A percentile compares a stretch with the other conserved stretches of the same genome.
phyloP scores from a whole-genome alignment of 2,329 filamentous ascomycete species.

The Knufia fluminis region DNA sequence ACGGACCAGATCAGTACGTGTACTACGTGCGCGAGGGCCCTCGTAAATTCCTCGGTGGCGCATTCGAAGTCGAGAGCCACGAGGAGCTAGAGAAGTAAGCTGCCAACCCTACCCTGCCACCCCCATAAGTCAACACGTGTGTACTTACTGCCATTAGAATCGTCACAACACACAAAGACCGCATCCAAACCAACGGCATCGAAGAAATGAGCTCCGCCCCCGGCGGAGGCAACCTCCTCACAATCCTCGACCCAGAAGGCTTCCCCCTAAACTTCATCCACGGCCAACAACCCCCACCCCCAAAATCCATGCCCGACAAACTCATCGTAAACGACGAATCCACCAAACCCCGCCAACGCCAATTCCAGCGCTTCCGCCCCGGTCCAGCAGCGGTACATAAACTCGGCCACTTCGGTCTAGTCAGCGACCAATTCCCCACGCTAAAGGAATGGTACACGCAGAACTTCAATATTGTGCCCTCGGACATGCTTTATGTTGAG shows the following conservation, averaged over 20 bases:
- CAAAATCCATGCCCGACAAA: constrained; percentile 22
- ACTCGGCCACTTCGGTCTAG: constrained; percentile 41
- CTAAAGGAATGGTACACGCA: constrained; percentile 37
- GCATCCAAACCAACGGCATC: constrained; percentile 17
- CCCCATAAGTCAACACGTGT: background rate
- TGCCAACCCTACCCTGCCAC: too few species aligned
- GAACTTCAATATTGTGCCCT: constrained; percentile 40
- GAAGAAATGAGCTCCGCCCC: constrained; percentile 22
- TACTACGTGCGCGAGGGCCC: constrained; percentile 35
- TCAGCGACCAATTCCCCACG: constrained; percentile 30
- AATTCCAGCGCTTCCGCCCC: constrained; percentile 36
- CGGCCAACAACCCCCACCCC: constrained; percentile 16
- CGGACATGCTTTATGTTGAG: constrained; percentile 35
- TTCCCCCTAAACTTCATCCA: constrained; percentile 24
- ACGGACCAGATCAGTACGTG: constrained; percentile 36
- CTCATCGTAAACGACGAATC: constrained; percentile 30
- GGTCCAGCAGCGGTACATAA: constrained; percentile 43
- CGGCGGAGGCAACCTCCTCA: constrained; percentile 22
- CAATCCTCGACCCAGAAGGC: constrained; percentile 23
- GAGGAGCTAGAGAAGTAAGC: constrained; percentile 34
- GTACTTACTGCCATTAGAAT: constrained; percentile 1
- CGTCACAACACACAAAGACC: constrained; percentile 14
- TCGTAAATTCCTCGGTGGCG: constrained; percentile 35
- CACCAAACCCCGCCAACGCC: constrained; percentile 31
- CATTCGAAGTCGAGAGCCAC: constrained; percentile 35